Percentiles rank a stretch among this genome's conserved stretches.
Conservation (phyloP, 306 rosid genomes). For the Quillaja saponaria region DNA sequence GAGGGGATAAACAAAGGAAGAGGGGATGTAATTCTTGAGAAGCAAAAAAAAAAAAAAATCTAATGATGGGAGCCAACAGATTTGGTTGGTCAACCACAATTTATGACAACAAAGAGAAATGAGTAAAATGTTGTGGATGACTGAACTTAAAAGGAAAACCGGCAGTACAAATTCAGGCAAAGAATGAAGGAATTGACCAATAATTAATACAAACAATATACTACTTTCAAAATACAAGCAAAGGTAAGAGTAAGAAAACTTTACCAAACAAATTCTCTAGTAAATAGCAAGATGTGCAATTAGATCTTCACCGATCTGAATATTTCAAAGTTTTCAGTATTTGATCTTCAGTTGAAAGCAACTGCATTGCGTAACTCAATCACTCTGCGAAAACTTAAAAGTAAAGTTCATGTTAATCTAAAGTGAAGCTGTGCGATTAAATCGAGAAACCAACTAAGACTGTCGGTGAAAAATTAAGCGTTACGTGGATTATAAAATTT, state of each 20-base stretch:
- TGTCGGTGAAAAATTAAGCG: conserved; percentile 19
- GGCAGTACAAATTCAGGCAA: not conserved
- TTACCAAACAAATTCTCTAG: conserved; percentile 17
- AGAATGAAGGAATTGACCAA: not conserved
- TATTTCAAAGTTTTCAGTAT: not conserved
- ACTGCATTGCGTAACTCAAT: not conserved
- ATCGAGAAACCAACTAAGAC: conserved; percentile 2
- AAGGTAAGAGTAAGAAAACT: not conserved
- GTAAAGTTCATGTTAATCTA: conserved; percentile 3
- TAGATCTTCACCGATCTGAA: not conserved
- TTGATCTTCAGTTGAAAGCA: conserved; percentile 21
- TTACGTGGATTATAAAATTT: conserved; percentile 33
- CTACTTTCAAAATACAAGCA: not conserved
- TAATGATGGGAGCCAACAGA: too few species aligned
- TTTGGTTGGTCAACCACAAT: too few species aligned
- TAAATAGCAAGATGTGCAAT: conserved; percentile 5
- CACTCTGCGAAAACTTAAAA: conserved; percentile 4
- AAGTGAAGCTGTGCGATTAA: not conserved
- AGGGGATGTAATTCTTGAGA: too few species aligned
- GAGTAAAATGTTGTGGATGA: not conserved
- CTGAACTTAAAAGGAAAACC: not conserved
- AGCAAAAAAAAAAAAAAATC: too few species aligned
- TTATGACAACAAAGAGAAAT: not conserved
- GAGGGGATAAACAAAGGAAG: too few species aligned
- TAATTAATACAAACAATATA: not conserved